A percentile compares a stretch with the other conserved stretches of the same genome.
Conservation (phyloP, 2,329 filamentous ascomycete genomes). For the Seiridium unicorne region DNA sequence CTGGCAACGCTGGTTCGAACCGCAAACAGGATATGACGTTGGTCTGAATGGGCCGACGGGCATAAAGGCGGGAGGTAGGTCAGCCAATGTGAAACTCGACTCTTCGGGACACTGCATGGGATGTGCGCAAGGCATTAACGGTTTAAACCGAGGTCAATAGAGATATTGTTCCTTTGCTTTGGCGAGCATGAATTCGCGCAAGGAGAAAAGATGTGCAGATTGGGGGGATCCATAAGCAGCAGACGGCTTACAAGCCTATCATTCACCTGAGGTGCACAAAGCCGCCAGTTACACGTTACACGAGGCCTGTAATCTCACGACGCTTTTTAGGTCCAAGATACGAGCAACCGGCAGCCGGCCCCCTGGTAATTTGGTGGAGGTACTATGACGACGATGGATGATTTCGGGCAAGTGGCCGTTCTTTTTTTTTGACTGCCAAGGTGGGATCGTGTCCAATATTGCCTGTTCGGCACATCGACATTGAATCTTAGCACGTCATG, state of each 20-base stretch:
- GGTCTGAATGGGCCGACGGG: neutral
- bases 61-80: neutral
- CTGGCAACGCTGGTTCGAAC: neutral
- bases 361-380: neutral
- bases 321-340: neutral
- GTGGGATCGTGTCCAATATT: neutral
- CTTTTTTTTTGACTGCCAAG: neutral
- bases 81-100: neutral
- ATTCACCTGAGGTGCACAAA: neutral
- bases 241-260: neutral
- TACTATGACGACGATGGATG: conserved; percentile 4
- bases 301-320: conserved; percentile 2
- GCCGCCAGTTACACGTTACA: neutral
- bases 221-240: neutral
- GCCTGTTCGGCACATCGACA: neutral
- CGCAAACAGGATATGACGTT: neutral
- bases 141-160: no score
- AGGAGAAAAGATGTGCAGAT: neutral
- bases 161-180: no score
- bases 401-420: neutral
- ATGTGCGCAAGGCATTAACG: no score
- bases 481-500: no score
- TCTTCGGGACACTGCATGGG: neutral
- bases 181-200: neutral
- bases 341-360: neutral